Evolutionary conservation across 352 stramenopile species (phyloP).

Genomic region (Phytophthora sp.): DNA sequence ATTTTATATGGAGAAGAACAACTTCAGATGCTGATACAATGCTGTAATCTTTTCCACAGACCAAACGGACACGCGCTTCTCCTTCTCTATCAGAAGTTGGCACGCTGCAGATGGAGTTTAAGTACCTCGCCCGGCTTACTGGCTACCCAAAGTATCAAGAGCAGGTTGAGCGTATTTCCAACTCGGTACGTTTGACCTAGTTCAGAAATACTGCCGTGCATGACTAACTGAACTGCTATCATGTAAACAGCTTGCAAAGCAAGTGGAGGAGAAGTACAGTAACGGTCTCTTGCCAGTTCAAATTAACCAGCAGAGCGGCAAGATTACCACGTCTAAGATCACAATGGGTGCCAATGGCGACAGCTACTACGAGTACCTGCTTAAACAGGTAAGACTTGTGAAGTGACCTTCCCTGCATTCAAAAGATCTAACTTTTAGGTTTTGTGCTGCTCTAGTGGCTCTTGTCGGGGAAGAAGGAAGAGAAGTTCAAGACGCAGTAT

Average conservation of each 20-base stretch:
- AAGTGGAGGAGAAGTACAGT: constrained; percentile 61
- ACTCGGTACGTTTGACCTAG: constrained; percentile 45
- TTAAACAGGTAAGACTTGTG: constrained; percentile 66
- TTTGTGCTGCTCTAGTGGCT: constrained; percentile 52
- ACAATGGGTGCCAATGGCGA: constrained; percentile 77
- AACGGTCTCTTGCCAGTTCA: constrained; percentile 63
- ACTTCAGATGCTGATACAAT: not conserved
- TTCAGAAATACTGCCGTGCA: not conserved
- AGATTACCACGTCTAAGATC: constrained; percentile 57
- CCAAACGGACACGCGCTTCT: constrained; percentile 41
- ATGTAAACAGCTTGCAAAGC: constrained; percentile 45
- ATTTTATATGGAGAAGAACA: not conserved
- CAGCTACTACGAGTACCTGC: constrained; percentile 88
- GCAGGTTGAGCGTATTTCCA: constrained; percentile 74
- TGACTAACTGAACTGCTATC: constrained; percentile 1
- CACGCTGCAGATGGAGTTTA: constrained; percentile 84
- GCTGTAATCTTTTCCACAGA: constrained; percentile 24
- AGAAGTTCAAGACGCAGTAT: constrained; percentile 77
- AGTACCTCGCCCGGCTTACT: constrained; percentile 73
- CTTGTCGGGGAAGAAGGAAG: constrained; percentile 70
- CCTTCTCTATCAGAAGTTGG: constrained; percentile 71
- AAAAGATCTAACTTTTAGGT: constrained; percentile 3
- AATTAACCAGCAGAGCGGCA: constrained; percentile 49
- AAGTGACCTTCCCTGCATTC: too few species aligned
- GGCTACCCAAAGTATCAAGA: constrained; percentile 65